Conservation (phyloP, 2,329 filamentous ascomycete species). For the Exophiala spinifera region DNA sequence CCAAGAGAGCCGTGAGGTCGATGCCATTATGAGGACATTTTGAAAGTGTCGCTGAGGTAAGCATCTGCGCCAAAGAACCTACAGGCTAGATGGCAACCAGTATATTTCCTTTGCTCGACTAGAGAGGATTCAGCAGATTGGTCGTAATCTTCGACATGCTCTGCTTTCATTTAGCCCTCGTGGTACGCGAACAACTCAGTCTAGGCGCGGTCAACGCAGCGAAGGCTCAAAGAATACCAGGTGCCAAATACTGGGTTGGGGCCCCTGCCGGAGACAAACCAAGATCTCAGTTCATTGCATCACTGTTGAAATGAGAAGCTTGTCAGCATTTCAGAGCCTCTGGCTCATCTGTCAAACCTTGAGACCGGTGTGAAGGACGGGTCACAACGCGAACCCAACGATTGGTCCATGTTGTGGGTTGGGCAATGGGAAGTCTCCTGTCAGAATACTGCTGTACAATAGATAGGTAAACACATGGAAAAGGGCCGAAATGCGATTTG, state of each 20-base stretch:
- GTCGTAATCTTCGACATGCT: constrained; percentile 54
- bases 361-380: constrained; percentile 12
- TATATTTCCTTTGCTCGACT: constrained; percentile 45
- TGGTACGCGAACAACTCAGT: constrained; percentile 60
- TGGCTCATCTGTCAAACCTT: constrained; percentile 40
- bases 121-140: constrained; percentile 61
- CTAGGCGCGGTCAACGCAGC: constrained; percentile 62
- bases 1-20: constrained; percentile 55
- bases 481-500: background rate
- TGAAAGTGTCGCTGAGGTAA: constrained; percentile 50
- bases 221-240: constrained; percentile 51
- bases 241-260: constrained; percentile 61
- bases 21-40: constrained; percentile 61
- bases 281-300: constrained; percentile 19
- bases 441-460: no score
- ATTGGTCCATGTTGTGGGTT: constrained; percentile 52
- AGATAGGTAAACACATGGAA: background rate
- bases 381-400: constrained; percentile 32
- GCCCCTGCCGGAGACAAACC: constrained; percentile 51
- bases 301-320: constrained; percentile 46
- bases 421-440: constrained; percentile 55
- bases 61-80: constrained; percentile 42
- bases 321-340: constrained; percentile 39
- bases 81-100: constrained; percentile 48
- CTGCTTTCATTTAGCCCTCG: constrained; percentile 61